These are phyloP conservation scores for Cladosporium austrohemisphaericum DNA, from an alignment of 2,329 filamentous ascomycete species.

Conservation along the genomic window DNA sequence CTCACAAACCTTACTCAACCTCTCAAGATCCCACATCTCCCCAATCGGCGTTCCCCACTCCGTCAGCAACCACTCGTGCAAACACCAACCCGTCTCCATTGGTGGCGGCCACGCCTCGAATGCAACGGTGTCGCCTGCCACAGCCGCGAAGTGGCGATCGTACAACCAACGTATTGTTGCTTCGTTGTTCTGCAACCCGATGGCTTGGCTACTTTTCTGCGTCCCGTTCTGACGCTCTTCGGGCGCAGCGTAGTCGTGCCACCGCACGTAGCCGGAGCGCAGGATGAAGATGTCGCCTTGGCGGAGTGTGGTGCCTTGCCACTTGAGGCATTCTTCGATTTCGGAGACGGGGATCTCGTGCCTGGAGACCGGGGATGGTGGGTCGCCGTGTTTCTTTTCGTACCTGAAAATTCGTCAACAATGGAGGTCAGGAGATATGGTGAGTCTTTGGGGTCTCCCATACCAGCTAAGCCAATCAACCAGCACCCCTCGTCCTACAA, in stretches of 20 bases:
- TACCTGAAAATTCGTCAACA: conserved; percentile 15
- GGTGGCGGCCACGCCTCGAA: conserved; percentile 33
- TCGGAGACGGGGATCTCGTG: conserved; percentile 46
- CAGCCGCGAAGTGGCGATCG: conserved; percentile 33
- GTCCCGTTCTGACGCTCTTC: conserved; percentile 21
- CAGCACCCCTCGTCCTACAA: conserved; percentile 53
- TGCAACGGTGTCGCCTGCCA: conserved; percentile 33
- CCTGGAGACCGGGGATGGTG: conserved; percentile 50
- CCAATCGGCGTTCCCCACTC: conserved; percentile 41
- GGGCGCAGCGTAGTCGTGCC: conserved; percentile 22
- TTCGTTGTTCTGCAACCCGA: conserved; percentile 45
- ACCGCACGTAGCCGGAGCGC: conserved; percentile 44
- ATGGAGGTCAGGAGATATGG: conserved; percentile 39
- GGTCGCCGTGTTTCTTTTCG: conserved; percentile 45
- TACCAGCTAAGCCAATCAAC: conserved; percentile 44
- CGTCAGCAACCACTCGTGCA: conserved; percentile 37
- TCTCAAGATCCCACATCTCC: conserved; percentile 41
- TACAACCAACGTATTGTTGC: conserved; percentile 52
- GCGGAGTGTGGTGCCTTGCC: conserved; percentile 31
- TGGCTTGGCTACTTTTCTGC: conserved; percentile 19
- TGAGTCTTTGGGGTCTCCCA: conserved; percentile 22
- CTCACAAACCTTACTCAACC: conserved; percentile 34
- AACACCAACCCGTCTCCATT: conserved; percentile 21
- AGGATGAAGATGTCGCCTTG: conserved; percentile 55
- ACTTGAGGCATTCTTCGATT: conserved; percentile 24